Conservation (phyloP, 1,284 basidiomycete species). For the Irpex sp. region DNA sequence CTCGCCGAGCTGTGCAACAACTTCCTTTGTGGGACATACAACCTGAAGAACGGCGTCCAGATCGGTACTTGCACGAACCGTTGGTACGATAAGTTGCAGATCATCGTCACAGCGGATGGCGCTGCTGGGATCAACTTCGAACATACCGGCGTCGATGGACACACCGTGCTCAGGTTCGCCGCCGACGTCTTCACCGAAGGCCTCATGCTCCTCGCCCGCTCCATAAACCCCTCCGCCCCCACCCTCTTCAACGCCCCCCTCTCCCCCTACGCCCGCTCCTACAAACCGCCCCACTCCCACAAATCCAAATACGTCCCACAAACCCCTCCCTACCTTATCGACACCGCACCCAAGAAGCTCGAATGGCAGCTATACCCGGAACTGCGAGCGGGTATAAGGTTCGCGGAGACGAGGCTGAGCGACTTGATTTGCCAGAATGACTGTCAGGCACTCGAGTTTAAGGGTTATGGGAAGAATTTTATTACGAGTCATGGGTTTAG, state of each 20-base stretch:
- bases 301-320: slow-evolving; percentile 11
- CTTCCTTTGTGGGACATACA: slow-evolving; percentile 93
- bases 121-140: slow-evolving; percentile 98
- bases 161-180: slow-evolving; percentile 86
- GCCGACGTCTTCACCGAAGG: slow-evolving; percentile 96
- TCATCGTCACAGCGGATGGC: slow-evolving; percentile 89
- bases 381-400: slow-evolving; percentile 82
- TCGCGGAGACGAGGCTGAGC: slow-evolving; percentile 90
- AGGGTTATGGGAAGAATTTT: slow-evolving; percentile 73
- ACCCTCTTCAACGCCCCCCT: slow-evolving; percentile 89
- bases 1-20: slow-evolving; percentile 84
- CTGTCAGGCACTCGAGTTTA: slow-evolving; percentile 87
- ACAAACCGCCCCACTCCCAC: slow-evolving; percentile 42
- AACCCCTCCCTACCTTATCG: slow-evolving; percentile 40
- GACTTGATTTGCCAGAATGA: slow-evolving; percentile 99
- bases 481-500: slow-evolving; percentile 91
- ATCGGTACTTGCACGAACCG: slow-evolving; percentile 95
- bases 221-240: slow-evolving; percentile 90
- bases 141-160: slow-evolving; percentile 95
- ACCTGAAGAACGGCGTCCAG: slow-evolving; percentile 76
- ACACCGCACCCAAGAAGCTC: slow-evolving; percentile 90
- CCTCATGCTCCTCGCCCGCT: slow-evolving; percentile 89
- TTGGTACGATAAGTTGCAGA: slow-evolving; percentile 93
- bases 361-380: slow-evolving; percentile 88
- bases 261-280: slow-evolving; percentile 78